Percentiles rank a stretch among this genome's conserved stretches.
Conservation (phyloP, 345 rosid genomes). For the Pistacia vera region DNA sequence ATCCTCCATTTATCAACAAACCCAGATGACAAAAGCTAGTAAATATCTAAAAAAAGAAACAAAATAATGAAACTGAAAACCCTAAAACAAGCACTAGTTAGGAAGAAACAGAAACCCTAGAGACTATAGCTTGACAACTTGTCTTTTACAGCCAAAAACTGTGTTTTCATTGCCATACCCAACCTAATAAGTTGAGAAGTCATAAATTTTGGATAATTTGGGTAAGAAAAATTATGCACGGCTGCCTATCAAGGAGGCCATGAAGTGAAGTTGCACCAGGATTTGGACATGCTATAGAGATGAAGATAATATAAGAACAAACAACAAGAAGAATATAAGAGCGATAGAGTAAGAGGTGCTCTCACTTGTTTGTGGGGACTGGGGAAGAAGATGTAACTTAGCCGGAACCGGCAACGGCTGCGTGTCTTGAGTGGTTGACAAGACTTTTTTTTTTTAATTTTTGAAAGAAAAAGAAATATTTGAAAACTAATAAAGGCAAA, state of each 20-base stretch:
- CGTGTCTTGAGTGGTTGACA: slow-evolving; percentile 63
- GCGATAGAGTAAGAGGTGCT: slow-evolving; percentile 7
- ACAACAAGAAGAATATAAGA: slow-evolving; percentile 7
- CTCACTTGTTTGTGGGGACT: slow-evolving; percentile 17
- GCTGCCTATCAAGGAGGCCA: slow-evolving; percentile 24
- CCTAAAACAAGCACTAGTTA: slow-evolving; percentile 34
- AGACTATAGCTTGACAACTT: slow-evolving; percentile 28
- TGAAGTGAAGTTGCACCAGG: slow-evolving; percentile 65
- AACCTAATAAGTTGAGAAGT: slow-evolving; percentile 36
- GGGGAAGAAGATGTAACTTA: slow-evolving; percentile 15
- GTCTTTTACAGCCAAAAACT: slow-evolving; percentile 11
- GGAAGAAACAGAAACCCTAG: slow-evolving; percentile 37
- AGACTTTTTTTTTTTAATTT: slow-evolving; percentile 52
- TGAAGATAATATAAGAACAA: slow-evolving; percentile 15
- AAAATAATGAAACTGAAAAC: slow-evolving; percentile 29
- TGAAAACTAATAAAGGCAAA: slow-evolving; percentile 42
- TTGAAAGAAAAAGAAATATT: slow-evolving; percentile 39
- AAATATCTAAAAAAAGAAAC: slow-evolving; percentile 25
- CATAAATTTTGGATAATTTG: slow-evolving; percentile 13
- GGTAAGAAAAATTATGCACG: slow-evolving; percentile 18
- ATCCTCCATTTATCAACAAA: slow-evolving; percentile 59
- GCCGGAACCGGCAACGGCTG: slow-evolving; percentile 52
- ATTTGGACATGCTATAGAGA: slow-evolving; percentile 29
- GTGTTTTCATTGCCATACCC: slow-evolving; percentile 21
- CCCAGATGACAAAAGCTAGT: slow-evolving; percentile 30